phyloP scores from a whole-genome alignment of 495 filamentous ascomycete species.

The Penicillium tannophilum region DNA sequence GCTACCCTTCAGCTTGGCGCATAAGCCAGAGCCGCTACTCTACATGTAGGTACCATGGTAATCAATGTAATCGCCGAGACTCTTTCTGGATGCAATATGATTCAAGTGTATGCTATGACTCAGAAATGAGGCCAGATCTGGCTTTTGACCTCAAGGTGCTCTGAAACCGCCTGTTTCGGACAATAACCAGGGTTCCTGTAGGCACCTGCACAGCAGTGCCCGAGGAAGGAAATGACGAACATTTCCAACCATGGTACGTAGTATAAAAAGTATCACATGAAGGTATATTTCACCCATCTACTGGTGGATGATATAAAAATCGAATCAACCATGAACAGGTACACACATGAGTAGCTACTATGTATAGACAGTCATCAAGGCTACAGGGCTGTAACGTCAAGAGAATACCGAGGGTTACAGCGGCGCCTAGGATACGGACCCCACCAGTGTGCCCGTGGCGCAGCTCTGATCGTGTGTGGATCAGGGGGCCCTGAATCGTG shows the following conservation, averaged over 20 bases:
- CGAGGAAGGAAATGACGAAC: background rate
- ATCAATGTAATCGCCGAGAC: background rate
- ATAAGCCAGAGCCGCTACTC: background rate
- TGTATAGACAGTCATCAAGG: too few species aligned
- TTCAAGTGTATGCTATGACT: background rate
- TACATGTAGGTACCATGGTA: background rate
- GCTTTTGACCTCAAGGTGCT: background rate
- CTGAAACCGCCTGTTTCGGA: background rate
- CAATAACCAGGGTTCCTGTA: constrained; percentile 17
- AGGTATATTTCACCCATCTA: background rate
- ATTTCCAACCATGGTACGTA: background rate
- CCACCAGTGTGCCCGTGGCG: background rate
- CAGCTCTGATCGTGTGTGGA: background rate
- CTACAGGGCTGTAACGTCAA: too few species aligned
- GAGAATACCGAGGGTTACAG: too few species aligned
- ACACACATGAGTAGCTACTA: too few species aligned
- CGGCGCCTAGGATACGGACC: background rate
- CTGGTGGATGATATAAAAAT: background rate
- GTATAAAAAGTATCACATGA: background rate
- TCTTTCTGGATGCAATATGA: background rate
- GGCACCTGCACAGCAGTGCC: background rate
- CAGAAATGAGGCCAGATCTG: background rate
- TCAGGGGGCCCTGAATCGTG: background rate
- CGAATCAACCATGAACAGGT: too few species aligned
- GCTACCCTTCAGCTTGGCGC: background rate